Conservation (phyloP, 345 rosid species). For the Camelina sativa region DNA sequence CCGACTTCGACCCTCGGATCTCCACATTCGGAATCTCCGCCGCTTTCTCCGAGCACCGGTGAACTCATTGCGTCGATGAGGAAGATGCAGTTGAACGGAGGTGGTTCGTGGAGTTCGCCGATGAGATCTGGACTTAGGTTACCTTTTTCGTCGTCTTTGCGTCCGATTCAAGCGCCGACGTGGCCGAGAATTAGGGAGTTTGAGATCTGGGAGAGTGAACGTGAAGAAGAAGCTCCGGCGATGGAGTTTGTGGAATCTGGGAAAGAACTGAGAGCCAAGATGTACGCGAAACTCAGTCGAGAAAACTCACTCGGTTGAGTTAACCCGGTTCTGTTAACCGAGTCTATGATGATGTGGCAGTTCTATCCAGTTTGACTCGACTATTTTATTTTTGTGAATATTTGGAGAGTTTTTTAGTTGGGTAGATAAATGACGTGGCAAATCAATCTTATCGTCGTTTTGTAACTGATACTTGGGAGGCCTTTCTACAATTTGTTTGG, state of each 20-base stretch:
- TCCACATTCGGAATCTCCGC: slow-evolving; percentile 62
- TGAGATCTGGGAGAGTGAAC: slow-evolving; percentile 49
- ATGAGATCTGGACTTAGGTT: slow-evolving; percentile 45
- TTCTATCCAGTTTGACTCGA: not conserved
- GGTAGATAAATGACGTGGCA: slow-evolving; percentile 23
- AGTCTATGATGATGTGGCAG: not conserved
- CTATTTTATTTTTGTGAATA: slow-evolving; percentile 12
- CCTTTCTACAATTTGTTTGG: slow-evolving; percentile 5
- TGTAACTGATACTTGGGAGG: not conserved
- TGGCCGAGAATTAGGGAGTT: slow-evolving; percentile 30
- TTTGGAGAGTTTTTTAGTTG: slow-evolving; percentile 24
- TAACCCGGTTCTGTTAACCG: slow-evolving; percentile 17
- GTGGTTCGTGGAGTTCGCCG: slow-evolving; percentile 49
- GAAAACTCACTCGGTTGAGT: slow-evolving; percentile 53
- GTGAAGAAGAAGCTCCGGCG: slow-evolving; percentile 54
- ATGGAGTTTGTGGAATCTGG: slow-evolving; percentile 81
- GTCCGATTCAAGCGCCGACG: slow-evolving; percentile 16
- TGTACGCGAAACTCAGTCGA: slow-evolving; percentile 58
- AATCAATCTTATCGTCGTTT: too few species aligned
- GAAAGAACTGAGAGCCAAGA: slow-evolving; percentile 57
- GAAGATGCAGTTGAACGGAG: slow-evolving; percentile 45
- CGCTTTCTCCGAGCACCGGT: slow-evolving; percentile 52
- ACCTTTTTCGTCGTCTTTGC: slow-evolving; percentile 48
- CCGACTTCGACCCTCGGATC: slow-evolving; percentile 57
- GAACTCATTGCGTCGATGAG: slow-evolving; percentile 53